Base-by-base conservation (phyloP, 2,329 filamentous ascomycete species). In the Aureobasidium sp. region DNA sequence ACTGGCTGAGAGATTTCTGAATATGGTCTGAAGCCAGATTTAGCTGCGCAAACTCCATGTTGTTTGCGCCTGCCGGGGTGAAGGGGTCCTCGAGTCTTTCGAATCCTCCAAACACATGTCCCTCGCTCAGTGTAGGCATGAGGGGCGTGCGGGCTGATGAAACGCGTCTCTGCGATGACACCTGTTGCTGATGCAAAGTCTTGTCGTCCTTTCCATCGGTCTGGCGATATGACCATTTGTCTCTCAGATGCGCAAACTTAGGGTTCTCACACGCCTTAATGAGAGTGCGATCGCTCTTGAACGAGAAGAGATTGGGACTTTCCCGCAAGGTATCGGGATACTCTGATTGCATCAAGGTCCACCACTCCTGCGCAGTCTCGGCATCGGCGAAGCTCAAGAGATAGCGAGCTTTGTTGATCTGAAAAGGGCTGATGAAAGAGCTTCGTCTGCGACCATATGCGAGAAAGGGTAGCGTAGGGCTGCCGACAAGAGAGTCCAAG, bases 331-430 rank as follows among this genome's bases (percentile, higher is more conserved):
- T 64, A 7, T 67, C 68, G 11, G 68, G 66, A 62, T 70, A 73
- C 62, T 71, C 64, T 4, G 66, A 62, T 60, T 71, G 69, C 14
- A 72, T 64, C 25, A 71, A 64, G 1, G 62, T 61, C 70, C 70
- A 73, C 71, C 71, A 73, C 58, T 73, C 68, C 63, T 70, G 68
- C 22, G 70, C 70, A 48, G 68, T 64, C 5, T 63, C 62, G 56
- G 68, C 68, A 12, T 68, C 68, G 42, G 69, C 70, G 53, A 73
- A 73, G 15, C 70, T 72, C 41, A 72, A 66, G 2, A 72, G 67
- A 47, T 69, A 73, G 49, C 71, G 67, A n/a, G 70, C 52, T 22
- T 62, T 63, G 60, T 63, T 65, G 29, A 62, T 39, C 25, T 66
- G 62, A 31, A 65, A 63, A n/a, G 64, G 56, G 27, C 62, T 64